phyloP scores from a whole-genome alignment of 169 alveolate genomes.

The Plasmodium malariae region DNA sequence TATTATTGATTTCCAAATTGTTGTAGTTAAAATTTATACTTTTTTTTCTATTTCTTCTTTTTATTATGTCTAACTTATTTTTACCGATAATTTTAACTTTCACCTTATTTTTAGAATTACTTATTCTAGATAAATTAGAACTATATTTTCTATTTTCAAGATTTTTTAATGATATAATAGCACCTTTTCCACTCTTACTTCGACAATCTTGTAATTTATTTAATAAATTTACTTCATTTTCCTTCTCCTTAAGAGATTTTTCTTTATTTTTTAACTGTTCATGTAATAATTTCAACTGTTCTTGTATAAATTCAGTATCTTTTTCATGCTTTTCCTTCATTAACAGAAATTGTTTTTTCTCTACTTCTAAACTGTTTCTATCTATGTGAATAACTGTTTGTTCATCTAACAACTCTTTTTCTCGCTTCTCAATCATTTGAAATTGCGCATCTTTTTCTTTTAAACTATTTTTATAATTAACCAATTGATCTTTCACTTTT shows the following conservation, averaged over 20 bases:
- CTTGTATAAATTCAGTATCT: conserved; percentile 73
- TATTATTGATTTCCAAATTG: conserved; percentile 72
- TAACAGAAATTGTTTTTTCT: conserved; percentile 61
- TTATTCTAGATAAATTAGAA: conserved; percentile 33
- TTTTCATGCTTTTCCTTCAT: conserved; percentile 73
- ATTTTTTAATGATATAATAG: conserved; percentile 70
- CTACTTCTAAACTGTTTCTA: conserved; percentile 69
- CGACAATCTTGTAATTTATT: conserved; percentile 69
- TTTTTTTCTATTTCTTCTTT: conserved; percentile 66
- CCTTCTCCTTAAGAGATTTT: conserved; percentile 67
- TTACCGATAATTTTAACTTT: conserved; percentile 63
- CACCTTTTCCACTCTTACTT: conserved; percentile 56
- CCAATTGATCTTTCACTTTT: conserved; percentile 62
- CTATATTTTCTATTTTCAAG: conserved; percentile 47
- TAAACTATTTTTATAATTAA: conserved; percentile 68
- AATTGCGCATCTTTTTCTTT: conserved; percentile 65
- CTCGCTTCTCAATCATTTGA: conserved; percentile 61
- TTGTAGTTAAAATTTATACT: conserved; percentile 70
- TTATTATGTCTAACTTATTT: conserved; percentile 46
- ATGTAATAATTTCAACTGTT: conserved; percentile 66
- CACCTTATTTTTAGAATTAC: conserved; percentile 47
- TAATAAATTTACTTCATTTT: conserved; percentile 56
- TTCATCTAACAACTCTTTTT: conserved; percentile 68
- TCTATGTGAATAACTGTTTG: conserved; percentile 70
- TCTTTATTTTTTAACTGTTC: conserved; percentile 72